Base-by-base conservation (phyloP, 176 grass and related monocot genomes). In the Oryza glaberrima region DNA sequence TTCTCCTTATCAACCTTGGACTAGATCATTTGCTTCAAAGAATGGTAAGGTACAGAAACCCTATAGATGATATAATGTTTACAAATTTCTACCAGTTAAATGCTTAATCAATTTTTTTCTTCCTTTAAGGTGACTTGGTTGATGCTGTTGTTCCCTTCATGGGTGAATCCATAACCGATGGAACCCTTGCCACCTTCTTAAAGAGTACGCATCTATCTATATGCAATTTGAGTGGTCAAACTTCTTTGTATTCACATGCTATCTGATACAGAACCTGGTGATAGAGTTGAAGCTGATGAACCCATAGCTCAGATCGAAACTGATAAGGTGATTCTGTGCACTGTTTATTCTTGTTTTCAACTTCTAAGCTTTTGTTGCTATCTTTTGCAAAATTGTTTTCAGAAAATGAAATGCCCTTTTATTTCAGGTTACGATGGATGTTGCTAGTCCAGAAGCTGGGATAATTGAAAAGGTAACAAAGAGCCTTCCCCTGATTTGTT, bases 161-260 rank as follows among this genome's bases (percentile, higher is more conserved):
- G 96, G 96, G 96, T 86, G 96, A 99, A 94, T 99, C 96, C 77
- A 92, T 99, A 85, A 94, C 96, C 61, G 96, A 99, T 89, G 96
- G 96, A 92, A 99, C 96, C 41, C 84, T 99, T 77, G 96, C 91
- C 13, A 96, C 56, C 78, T 99, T 96, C 81, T 85, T 99, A 63
- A 96, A 94, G 84, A 96, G 94, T 96, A 85, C 68, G 84, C 15
- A 3, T 49, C 44, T 70, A 40, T 75, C 64, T 76, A 9, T 49
- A n/a, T 76, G 16, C 6, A 44, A 67, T 79, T 64, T 3, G 20
- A 71, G 38, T 64, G 22, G 0, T 78, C 36, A 68, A 34, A 2
- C 26, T 85, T 78, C 71, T 43, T 43, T 72, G 47, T n/a, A 70
- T 36, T 78, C 26, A 77, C 52, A 83, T 89, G 77, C 12, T 79